Evolutionary conservation across 2,329 filamentous ascomycete species (phyloP), one percentile per base, ranked within the genome.

Genomic region (Colletotrichum truncatum): DNA sequence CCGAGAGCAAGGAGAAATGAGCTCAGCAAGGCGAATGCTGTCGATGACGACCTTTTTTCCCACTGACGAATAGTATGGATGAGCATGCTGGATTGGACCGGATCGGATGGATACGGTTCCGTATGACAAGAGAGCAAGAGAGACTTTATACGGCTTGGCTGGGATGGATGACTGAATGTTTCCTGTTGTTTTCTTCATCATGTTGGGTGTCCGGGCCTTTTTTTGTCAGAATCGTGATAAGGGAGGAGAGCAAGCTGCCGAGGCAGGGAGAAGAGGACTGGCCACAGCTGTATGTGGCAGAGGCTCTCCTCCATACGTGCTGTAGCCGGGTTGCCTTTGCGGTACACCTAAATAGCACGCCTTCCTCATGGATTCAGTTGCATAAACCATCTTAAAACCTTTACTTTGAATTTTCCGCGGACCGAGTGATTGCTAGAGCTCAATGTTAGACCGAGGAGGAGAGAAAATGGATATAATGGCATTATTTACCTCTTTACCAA

Each of bases 181-280:
- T 67, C 57, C 56, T 54, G 52, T 67, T 67, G 63, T 66, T 67
- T 67, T 67, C 63, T 66, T 63, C 66, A 67, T 67, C 62, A 62
- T 66, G 52, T 58, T 66, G 66, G 63, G 57, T 66, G 63, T 53
- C 63, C 51, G 46, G 56, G 51, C 49, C 54, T 41, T 63, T 48
- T 34, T 41, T 38, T 53, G 38, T 43, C 51, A 58, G 59, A 38
- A 43, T 41, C 53, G 60, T 16, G 61, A 54, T 12, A 28, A 23
- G 43, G 26, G 32, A 59, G 16, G 53, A 46, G 41, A 59, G 38
- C 45, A 43, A n/a, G 45, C 43, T 26, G 52, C 45, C 45, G 53
- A 52, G 25, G 46, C 25, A 36, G 36, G 30, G 48, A 49, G 49
- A 30, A n/a, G n/a, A n/a, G n/a, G n/a, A n/a, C n/a, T 38, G 43